Percentiles rank a stretch among this genome's conserved stretches.
phyloP scores from a whole-genome alignment of 1,139 yeast genomes.

The Candida pseudoviswanathii region DNA sequence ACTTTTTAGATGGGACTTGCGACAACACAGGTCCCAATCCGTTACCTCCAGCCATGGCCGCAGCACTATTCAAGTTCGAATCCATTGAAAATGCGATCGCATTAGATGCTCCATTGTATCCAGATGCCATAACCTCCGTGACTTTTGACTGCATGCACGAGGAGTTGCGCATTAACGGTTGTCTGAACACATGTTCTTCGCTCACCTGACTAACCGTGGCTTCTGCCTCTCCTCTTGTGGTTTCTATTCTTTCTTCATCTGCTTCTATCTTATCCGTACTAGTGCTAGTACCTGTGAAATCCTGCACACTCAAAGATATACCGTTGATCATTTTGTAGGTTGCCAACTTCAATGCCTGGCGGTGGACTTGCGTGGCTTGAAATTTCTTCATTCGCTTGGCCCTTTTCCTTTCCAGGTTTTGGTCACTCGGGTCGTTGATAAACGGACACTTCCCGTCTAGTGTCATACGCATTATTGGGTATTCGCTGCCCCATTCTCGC shows the following conservation, averaged over 20 bases:
- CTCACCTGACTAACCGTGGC: constrained; percentile 9
- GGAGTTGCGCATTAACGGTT: constrained; percentile 33
- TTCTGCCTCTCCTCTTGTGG: background rate
- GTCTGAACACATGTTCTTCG: constrained; percentile 22
- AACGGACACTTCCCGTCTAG: constrained; percentile 77
- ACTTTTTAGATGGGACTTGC: constrained; percentile 67
- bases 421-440: constrained; percentile 49
- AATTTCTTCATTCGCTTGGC: constrained; percentile 42
- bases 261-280: constrained; percentile 29
- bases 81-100: constrained; percentile 47
- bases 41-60: constrained; percentile 47
- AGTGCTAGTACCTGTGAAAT: constrained; percentile 31
- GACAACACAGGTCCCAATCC: constrained; percentile 73
- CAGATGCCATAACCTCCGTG: constrained; percentile 72
- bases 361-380: constrained; percentile 43
- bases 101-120: constrained; percentile 66
- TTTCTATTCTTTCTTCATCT: constrained; percentile 7
- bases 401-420: constrained; percentile 40
- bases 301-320: constrained; percentile 18
- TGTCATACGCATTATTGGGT: constrained; percentile 47
- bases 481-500: constrained; percentile 71
- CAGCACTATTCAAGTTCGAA: constrained; percentile 42
- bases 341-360: constrained; percentile 38
- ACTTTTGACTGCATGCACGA: constrained; percentile 34
- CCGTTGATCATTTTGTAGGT: constrained; percentile 38